Percentiles rank a stretch among this genome's conserved stretches.
Evolutionary conservation across 768 basidiomycete genomes (phyloP).

Genomic region (Phallus indusiatus): DNA sequence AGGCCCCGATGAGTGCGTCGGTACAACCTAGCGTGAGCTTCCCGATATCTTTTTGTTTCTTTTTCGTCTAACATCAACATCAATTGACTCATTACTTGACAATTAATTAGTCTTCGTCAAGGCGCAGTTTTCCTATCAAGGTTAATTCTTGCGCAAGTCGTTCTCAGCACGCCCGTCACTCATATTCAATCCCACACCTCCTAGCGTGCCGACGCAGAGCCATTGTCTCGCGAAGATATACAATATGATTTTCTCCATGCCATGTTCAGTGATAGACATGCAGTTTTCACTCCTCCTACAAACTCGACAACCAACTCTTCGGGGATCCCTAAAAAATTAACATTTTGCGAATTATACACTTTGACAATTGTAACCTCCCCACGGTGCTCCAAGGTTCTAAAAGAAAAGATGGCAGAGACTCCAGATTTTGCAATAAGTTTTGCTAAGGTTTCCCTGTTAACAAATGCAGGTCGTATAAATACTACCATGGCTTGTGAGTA

Average conservation of each 20-base stretch:
- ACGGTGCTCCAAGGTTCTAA: conserved; percentile 60
- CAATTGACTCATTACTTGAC: neutral
- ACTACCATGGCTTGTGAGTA: conserved; percentile 74
- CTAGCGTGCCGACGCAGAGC: conserved; percentile 42
- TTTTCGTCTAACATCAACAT: neutral
- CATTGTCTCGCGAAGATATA: conserved; percentile 56
- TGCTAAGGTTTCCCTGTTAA: conserved; percentile 63
- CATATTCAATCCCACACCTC: neutral
- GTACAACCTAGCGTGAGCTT: conserved; percentile 2
- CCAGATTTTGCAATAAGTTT: conserved; percentile 55
- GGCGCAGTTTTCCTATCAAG: conserved; percentile 8
- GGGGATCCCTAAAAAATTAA: conserved; percentile 38
- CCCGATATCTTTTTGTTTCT: neutral
- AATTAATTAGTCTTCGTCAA: conserved; percentile 1
- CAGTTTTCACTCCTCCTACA: conserved; percentile 47
- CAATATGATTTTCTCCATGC: conserved; percentile 74
- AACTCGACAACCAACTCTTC: conserved; percentile 43
- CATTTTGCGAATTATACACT: conserved; percentile 78
- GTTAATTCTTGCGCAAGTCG: neutral
- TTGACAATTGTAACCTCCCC: conserved; percentile 66
- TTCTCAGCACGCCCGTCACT: neutral
- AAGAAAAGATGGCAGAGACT: conserved; percentile 63
- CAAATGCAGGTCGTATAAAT: conserved; percentile 74
- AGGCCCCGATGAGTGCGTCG: neutral
- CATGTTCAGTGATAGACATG: conserved; percentile 64